A percentile compares a stretch with the other conserved stretches of the same genome.
phyloP scores from a whole-genome alignment of 23 red algal genomes.

The Gracilaria domingensis region DNA sequence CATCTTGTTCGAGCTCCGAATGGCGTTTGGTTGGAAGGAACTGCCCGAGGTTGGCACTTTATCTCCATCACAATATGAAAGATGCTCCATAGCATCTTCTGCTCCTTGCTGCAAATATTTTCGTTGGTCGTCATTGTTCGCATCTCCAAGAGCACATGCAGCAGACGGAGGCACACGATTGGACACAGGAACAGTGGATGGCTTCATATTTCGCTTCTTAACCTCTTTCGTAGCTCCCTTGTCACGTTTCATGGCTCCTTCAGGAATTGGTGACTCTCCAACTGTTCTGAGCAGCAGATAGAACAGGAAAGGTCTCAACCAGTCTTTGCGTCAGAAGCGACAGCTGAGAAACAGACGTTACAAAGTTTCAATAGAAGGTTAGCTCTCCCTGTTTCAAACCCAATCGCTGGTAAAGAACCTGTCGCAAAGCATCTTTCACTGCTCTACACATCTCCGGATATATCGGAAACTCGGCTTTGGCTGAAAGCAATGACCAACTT shows the following conservation, averaged over 20 bases:
- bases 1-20: background rate
- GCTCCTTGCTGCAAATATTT: background rate
- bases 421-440: background rate
- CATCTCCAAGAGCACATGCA: background rate
- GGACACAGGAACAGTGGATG: background rate
- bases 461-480: background rate
- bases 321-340: background rate
- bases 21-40: no score
- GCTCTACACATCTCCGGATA: background rate
- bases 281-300: background rate
- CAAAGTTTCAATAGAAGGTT: background rate
- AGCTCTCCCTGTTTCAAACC: background rate
- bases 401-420: background rate
- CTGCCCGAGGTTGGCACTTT: no score
- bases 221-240: background rate
- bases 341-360: background rate
- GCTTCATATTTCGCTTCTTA: conserved; percentile 6
- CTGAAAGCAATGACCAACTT: background rate
- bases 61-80: background rate
- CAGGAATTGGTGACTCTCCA: background rate
- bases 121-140: background rate
- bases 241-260: background rate
- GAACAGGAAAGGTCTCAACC: background rate
- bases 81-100: background rate
- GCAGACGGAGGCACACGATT: background rate